phyloP scores from a whole-genome alignment of 1,284 basidiomycete genomes.

The Pseudozyma sp. region DNA sequence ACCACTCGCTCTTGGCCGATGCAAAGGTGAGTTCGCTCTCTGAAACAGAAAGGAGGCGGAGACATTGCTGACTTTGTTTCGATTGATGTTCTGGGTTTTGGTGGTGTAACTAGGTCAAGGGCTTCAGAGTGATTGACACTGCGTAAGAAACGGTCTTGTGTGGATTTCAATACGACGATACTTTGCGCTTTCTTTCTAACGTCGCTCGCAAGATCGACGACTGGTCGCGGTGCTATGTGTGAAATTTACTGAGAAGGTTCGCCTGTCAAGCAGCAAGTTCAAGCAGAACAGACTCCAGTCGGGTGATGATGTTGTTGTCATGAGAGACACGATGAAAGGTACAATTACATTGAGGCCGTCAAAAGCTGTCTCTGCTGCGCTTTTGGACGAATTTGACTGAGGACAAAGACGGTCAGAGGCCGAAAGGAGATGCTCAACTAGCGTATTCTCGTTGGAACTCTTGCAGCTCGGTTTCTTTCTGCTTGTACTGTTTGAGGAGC shows the following conservation, averaged over 20 bases:
- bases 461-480: conserved; percentile 60
- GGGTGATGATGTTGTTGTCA: no score
- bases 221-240: no score
- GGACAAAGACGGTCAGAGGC: background rate
- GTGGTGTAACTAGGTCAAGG: conserved; percentile 44
- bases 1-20: conserved; percentile 82
- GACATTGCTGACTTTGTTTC: background rate
- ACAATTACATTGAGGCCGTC: conserved; percentile 21
- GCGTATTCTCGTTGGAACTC: conserved; percentile 56
- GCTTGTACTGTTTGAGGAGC: conserved; percentile 66
- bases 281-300: no score
- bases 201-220: no score
- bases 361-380: background rate
- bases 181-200: no score
- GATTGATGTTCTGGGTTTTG: background rate
- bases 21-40: conserved; percentile 79
- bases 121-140: conserved; percentile 56
- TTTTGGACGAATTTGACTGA: background rate
- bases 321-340: conserved; percentile 1
- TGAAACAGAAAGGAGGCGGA: background rate
- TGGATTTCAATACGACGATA: no score
- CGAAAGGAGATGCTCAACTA: conserved; percentile 9
- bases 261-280: no score
- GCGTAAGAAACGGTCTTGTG: conserved; percentile 13
- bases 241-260: no score